Percentiles rank a stretch among this genome's conserved stretches.
Conservation (phyloP, 305 asterid species). For the Fraxinus ornus region DNA sequence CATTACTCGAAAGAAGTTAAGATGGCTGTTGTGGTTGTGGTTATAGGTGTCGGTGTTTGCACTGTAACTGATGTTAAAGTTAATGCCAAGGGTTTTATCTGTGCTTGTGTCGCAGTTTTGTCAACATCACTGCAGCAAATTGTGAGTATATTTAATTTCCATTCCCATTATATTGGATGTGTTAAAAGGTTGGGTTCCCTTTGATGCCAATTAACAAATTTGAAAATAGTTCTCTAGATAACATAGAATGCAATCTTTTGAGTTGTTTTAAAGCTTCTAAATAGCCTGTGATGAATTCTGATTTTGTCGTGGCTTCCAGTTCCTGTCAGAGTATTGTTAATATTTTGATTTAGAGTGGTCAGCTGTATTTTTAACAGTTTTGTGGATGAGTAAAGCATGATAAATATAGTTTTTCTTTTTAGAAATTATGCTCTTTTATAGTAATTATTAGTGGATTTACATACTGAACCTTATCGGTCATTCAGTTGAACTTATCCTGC, state of each 20-base stretch:
- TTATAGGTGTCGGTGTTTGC: constrained; percentile 95
- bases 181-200: background rate
- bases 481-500: background rate
- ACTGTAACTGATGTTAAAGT: constrained; percentile 92
- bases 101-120: constrained; percentile 84
- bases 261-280: constrained; percentile 11
- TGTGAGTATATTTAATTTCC: constrained; percentile 46
- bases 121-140: constrained; percentile 88
- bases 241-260: constrained; percentile 9
- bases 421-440: background rate
- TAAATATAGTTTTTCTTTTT: background rate
- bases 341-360: background rate
- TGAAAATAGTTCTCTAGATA: constrained; percentile 6
- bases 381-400: background rate
- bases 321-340: background rate
- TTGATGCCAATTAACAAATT: background rate
- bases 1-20: constrained; percentile 76
- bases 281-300: constrained; percentile 3
- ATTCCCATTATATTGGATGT: background rate
- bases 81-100: constrained; percentile 72
- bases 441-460: background rate
- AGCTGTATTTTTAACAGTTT: background rate
- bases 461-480: background rate
- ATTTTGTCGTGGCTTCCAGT: background rate
- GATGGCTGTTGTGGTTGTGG: constrained; percentile 77